Evolutionary conservation across 2,329 filamentous ascomycete species (phyloP).

Genomic region (Coccinonectria pachysandricola): DNA sequence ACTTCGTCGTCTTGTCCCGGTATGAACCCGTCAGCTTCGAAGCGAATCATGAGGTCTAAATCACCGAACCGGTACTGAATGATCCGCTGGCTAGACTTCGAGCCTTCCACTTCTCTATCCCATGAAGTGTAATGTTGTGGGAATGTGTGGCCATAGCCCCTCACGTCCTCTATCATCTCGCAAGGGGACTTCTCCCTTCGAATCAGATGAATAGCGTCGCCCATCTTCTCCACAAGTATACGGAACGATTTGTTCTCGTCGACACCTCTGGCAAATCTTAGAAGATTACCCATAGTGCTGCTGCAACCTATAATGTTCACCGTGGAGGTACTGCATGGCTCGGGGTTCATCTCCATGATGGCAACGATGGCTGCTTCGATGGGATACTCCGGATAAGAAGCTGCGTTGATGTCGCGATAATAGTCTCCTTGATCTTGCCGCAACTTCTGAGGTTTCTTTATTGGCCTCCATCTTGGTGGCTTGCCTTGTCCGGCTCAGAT

Average conservation of each 20-base stretch:
- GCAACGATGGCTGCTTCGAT: conserved; percentile 39
- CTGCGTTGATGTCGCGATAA: conserved; percentile 45
- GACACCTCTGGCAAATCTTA: conserved; percentile 40
- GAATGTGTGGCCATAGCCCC: conserved; percentile 56
- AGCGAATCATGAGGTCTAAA: conserved; percentile 18
- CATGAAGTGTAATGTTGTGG: conserved; percentile 57
- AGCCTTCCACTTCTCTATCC: conserved; percentile 42
- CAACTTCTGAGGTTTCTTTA: not conserved
- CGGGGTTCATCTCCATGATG: conserved; percentile 19
- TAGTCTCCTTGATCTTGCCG: conserved; percentile 34
- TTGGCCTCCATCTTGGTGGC: conserved; percentile 15
- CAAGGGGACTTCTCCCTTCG: conserved; percentile 50
- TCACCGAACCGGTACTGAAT: conserved; percentile 45
- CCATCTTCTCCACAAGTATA: conserved; percentile 45
- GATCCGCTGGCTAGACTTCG: conserved; percentile 51
- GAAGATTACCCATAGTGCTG: conserved; percentile 50
- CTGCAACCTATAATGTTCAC: conserved; percentile 53
- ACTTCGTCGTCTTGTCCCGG: not conserved
- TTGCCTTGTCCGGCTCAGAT: conserved; percentile 8
- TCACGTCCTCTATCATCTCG: conserved; percentile 43
- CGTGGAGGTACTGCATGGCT: conserved; percentile 4
- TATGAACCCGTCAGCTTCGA: conserved; percentile 20
- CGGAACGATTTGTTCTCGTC: conserved; percentile 43
- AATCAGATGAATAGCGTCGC: conserved; percentile 50
- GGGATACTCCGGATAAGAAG: conserved; percentile 37